Evolutionary conservation across 2,329 filamentous ascomycete species (phyloP), one percentile per base, ranked within the genome.

Genomic region (Epichloe amarillans): DNA sequence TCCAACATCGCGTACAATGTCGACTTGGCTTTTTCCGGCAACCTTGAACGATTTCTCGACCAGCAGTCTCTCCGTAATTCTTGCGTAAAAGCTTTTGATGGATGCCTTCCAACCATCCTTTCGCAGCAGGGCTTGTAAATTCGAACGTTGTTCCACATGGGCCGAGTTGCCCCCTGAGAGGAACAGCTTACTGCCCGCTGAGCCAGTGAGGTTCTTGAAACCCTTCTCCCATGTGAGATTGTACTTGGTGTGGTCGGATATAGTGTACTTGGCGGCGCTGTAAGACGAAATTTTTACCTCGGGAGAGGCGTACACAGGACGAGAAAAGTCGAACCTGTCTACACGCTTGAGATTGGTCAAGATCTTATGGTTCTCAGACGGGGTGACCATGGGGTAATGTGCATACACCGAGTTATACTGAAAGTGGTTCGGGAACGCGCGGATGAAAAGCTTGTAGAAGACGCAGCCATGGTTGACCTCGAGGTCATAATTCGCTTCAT

Each of bases 391-490:
- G n/a, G 82, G 86, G 61, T 84, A 89, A 62, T 90, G 86, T 0
- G 85, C 87, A 56, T 91, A 94, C 50, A 90, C 80, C 0, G 84
- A 89, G 69, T 93, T 83, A 19, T 74, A 68, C 62, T 79, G 80
- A 74, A 90, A 91, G 68, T 88, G 84, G 56, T 85, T 76, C 1
- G 88, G 88, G 72, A 94, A 88, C 0, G 86, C 85, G 5, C 84
- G 78, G 37, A 87, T 72, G 62, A 90, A 84, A 37, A 94, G 75
- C 71, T 93, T 94, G 72, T 90, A 89, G 66, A 91, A 86, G 12
- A 89, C 80, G 57, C 84, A 88, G 45, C 88, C 88, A 61, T 93
- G 83, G 66, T 93, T 86, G 56, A 91, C 68, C 52, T 76, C 79
- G 21, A 82, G 68, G 57, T 94, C 86, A 51, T 83, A 87, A 19